Percentiles rank a stretch among this genome's conserved stretches.
phyloP scores from a whole-genome alignment of 805 yeast genomes.

The Metschnikowia chrysomelidarum region DNA sequence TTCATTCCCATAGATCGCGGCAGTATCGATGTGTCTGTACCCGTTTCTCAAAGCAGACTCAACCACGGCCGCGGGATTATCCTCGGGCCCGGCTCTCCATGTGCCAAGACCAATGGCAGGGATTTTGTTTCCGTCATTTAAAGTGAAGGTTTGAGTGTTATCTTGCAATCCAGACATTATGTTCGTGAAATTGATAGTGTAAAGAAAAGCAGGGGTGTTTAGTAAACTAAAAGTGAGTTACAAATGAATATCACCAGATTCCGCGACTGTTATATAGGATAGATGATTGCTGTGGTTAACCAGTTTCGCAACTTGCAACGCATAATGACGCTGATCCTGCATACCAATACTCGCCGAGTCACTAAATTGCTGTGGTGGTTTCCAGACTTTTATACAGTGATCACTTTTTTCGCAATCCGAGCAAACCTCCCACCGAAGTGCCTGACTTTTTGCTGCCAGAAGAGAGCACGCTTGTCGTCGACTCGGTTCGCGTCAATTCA shows the following conservation, averaged over 20 bases:
- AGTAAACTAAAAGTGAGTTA: no score
- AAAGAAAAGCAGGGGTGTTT: no score
- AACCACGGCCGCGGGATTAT: slow-evolving; percentile 53
- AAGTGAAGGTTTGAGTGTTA: slow-evolving; percentile 10
- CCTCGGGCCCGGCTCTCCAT: slow-evolving; percentile 57
- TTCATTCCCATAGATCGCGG: slow-evolving; percentile 17
- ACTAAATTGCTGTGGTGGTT: no score
- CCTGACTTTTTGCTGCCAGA: slow-evolving; percentile 20
- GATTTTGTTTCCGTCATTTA: slow-evolving; percentile 16
- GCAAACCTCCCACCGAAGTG: slow-evolving; percentile 7
- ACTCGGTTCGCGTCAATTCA: slow-evolving; percentile 15
- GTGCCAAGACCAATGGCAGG: slow-evolving; percentile 36
- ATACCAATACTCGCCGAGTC: no score
- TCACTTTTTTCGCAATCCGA: slow-evolving; percentile 9
- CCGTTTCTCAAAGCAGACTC: slow-evolving; percentile 50
- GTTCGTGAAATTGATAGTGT: neutral
- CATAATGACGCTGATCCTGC: no score
- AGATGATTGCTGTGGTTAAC: no score
- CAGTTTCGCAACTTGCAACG: no score
- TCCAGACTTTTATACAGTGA: no score
- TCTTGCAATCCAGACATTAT: slow-evolving; percentile 13
- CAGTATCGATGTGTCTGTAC: slow-evolving; percentile 20
- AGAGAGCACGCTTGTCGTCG: slow-evolving; percentile 22
- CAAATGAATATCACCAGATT: no score
- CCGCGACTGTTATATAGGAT: no score